Evolutionary conservation across 2,329 filamentous ascomycete genomes (phyloP), one percentile per base, ranked within the genome.

Genomic region (Fusarium clavum): DNA sequence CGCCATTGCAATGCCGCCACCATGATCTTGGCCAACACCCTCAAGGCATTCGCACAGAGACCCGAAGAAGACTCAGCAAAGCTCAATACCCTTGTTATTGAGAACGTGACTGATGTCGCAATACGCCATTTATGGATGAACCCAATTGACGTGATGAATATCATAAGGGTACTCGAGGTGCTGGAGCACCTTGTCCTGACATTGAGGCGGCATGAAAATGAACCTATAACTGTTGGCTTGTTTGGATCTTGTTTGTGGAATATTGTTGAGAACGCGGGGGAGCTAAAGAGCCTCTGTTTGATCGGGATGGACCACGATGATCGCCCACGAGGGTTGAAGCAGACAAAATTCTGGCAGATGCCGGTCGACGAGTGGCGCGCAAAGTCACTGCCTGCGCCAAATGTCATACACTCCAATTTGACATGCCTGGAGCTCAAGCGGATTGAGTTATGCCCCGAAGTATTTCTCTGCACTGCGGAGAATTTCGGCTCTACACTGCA

Each of bases 1-100:
- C 77, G 78, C 12, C 78, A 83, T 62, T 83, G 81, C 63, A 80
- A 80, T 60, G 82, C 84, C 45, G 81, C 84, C 20, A 87, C 84
- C 12, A 81, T 84, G 69, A 81, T 87, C n/a, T 77, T 87, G 18
- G 85, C 84, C 54, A 87, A 85, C 59, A 85, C 83, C 6, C 77
- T 87, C 61, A 84, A 84, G 64, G 83, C 83, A 6, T 77, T 87
- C 53, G 81, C 81, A 5, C 75, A 78, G 30, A 80, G 85, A 9
- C 79, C 81, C 3, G 81, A 84, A 58, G 84, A 85, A 57, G 80
- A 81, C 54, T 81, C 82, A 11, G 76, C 77, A 32, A 59, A 74
- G 5, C 78, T 87, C 6, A 80, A 82, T 67, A 82, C 82, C 0
- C 74, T 87, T 41, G 84, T 86, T 2, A 67, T 87, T 5, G 85